Evolutionary conservation across 1,139 yeast genomes (phyloP), one percentile per base, ranked within the genome.

Genomic region (Suhomyces maxii): DNA sequence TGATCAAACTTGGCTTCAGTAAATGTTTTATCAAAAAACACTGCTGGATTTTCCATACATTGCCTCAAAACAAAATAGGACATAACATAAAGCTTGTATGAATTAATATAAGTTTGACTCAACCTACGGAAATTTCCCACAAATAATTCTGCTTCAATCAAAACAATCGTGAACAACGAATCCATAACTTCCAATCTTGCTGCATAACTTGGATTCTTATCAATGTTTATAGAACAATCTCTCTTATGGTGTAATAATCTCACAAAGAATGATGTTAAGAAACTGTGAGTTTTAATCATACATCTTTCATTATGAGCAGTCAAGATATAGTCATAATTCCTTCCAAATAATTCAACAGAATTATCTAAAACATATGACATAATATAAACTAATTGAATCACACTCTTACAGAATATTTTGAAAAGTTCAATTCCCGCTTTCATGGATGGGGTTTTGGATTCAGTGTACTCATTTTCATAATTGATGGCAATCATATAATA

Each of bases 331-430:
- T 75, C 80, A 48, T 62, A 75, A 47, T 69, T 68, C 43, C 63
- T 61, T 1, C 79, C 80, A 58, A 75, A 75, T 26, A 73, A 57
- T 49, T 70, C 72, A 8, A 69, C 77, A 12, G 76, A 68, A 51
- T 73, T 71, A 46, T 75, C 80, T 45, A 74, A 63, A 7, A 68
- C 77, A 54, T 69, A 73, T 6, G 77, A 68, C 73, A 74, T 73
- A 37, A 75, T 72, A 53, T 71, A 75, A 14, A 73, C 73, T 51
- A 74, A 61, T 52, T 74, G 79, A 12, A 73, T 69, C 41, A 73
- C 78, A 53, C 73, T 65, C 48, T 71, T 70, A 44, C 71, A 65
- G 53, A 70, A 73, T 26, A 74, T 72, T 50, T 74, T 75, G 56
- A 73, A 75, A 10, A 75, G 58, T 50, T 73, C 79, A 18, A 73